Evolutionary conservation across 2,329 filamentous ascomycete genomes (phyloP).

Genomic region (Cryphonectria naterciae): DNA sequence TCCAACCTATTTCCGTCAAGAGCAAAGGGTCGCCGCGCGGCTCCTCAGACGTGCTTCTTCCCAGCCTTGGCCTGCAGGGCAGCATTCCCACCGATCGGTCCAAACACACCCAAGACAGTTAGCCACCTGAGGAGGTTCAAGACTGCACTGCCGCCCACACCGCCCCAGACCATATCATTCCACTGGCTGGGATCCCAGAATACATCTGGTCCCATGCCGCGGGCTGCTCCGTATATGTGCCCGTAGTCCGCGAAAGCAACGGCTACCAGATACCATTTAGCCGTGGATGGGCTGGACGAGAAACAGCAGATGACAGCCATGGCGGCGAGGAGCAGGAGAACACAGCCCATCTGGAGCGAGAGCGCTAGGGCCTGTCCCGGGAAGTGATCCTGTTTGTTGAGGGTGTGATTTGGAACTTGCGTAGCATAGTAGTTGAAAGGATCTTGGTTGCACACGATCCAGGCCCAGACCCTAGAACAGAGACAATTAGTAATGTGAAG

Average conservation of each 20-base stretch:
- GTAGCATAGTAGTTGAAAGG: slow-evolving; percentile 36
- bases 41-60: slow-evolving; percentile 13
- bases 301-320: slow-evolving; percentile 38
- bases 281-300: slow-evolving; percentile 34
- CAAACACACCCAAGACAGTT: slow-evolving; percentile 37
- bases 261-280: slow-evolving; percentile 35
- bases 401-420: slow-evolving; percentile 34
- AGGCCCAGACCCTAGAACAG: slow-evolving; percentile 28
- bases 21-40: neutral
- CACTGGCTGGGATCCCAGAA: slow-evolving; percentile 35
- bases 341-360: slow-evolving; percentile 38
- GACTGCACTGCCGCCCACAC: slow-evolving; percentile 34
- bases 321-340: slow-evolving; percentile 39
- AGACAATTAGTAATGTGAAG: neutral
- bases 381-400: slow-evolving; percentile 25
- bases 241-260: slow-evolving; percentile 41
- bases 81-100: slow-evolving; percentile 13
- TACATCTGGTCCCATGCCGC: slow-evolving; percentile 35
- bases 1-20: neutral
- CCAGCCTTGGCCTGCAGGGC: neutral
- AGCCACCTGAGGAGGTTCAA: slow-evolving; percentile 37
- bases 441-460: slow-evolving; percentile 32
- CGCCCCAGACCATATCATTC: slow-evolving; percentile 38
- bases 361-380: slow-evolving; percentile 33
- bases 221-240: slow-evolving; percentile 40